Evolutionary conservation across 768 basidiomycete genomes (phyloP).

Genomic region (Kwoniella shandongensis): DNA sequence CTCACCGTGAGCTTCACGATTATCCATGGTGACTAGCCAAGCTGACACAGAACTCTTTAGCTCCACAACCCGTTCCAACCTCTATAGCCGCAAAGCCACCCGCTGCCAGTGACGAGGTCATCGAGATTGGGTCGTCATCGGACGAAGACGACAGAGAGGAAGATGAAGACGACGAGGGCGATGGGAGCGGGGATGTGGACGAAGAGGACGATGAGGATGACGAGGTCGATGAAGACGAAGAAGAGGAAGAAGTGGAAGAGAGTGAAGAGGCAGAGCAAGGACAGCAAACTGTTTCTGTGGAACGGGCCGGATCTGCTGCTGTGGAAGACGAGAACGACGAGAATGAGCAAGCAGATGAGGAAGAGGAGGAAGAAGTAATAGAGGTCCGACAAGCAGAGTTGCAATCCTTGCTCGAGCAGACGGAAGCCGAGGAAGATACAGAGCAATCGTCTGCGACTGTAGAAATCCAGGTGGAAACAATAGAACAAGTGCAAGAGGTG

Average conservation of each 20-base stretch:
- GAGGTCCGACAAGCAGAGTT: conserved; percentile 13
- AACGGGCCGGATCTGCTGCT: too few species aligned
- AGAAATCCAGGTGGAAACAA: too few species aligned
- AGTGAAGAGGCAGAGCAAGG: background rate
- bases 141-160: conserved; percentile 21
- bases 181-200: conserved; percentile 1
- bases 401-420: too few species aligned
- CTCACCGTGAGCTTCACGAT: background rate
- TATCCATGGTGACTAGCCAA: background rate
- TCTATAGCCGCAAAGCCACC: background rate
- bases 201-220: background rate
- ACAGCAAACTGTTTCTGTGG: too few species aligned
- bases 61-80: too few species aligned
- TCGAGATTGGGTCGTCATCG: conserved; percentile 21
- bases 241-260: background rate
- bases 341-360: background rate
- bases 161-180: conserved; percentile 7
- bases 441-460: too few species aligned
- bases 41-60: too few species aligned
- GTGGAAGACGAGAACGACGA: background rate
- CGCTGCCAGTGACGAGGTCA: conserved; percentile 13
- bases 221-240: background rate
- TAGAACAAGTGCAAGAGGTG: too few species aligned
- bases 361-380: conserved; percentile 14
- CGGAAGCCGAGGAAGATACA: too few species aligned